phyloP scores from a whole-genome alignment of 208 protist genomes.

The Trypanosoma platydactyli region DNA sequence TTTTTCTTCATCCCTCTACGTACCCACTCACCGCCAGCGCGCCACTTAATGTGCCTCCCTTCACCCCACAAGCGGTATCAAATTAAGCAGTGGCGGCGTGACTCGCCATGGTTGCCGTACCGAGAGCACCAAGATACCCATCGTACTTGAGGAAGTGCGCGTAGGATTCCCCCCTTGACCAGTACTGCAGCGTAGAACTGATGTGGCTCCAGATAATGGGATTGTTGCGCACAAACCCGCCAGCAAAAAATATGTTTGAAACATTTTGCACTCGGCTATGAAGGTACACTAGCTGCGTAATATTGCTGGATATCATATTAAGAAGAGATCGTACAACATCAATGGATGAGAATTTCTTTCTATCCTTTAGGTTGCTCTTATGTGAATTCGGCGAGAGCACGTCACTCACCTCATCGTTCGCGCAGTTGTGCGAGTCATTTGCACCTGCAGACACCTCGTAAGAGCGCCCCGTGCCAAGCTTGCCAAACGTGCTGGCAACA shows the following conservation, averaged over 20 bases:
- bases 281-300: conserved; percentile 96
- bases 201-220: conserved; percentile 90
- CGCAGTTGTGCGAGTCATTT: neutral
- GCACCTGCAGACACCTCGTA: conserved; percentile 29
- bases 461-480: conserved; percentile 77
- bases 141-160: conserved; percentile 96
- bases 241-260: conserved; percentile 94
- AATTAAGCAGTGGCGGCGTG: neutral
- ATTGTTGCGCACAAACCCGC: conserved; percentile 94
- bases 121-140: conserved; percentile 95
- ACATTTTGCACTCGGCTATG: conserved; percentile 90
- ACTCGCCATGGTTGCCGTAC: conserved; percentile 49
- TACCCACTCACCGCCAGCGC: neutral
- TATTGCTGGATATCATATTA: conserved; percentile 96
- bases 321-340: conserved; percentile 91
- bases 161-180: conserved; percentile 88
- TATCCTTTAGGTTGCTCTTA: neutral
- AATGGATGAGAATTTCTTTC: conserved; percentile 44
- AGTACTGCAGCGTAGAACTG: conserved; percentile 91
- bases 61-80: too few species aligned
- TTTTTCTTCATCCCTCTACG: neutral
- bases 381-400: conserved; percentile 9
- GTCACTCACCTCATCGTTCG: conserved; percentile 9
- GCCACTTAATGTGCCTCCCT: too few species aligned
- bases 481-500: conserved; percentile 90